Evolutionary conservation across 1,284 basidiomycete genomes (phyloP), one percentile per base, ranked within the genome.

Genomic region (Malassezia cuniculi): DNA sequence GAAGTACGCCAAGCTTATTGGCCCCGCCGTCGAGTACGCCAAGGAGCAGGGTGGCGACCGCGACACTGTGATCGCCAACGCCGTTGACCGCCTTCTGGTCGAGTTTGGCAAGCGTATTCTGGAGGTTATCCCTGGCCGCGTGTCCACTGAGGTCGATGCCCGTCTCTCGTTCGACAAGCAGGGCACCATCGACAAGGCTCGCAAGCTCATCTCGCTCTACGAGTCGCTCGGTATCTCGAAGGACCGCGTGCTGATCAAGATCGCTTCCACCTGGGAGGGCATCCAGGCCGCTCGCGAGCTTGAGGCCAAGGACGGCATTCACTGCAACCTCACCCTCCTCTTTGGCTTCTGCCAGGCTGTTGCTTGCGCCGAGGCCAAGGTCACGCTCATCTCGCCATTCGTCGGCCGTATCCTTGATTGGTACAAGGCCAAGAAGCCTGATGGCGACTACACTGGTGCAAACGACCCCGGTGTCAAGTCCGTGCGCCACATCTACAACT

Each of bases 301-400:
- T 60, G 90, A 99, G 76, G 70, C 33, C 29, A 47, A 77, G 54
- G 81, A 94, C 66, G 78, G 77, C 60, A 95, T 99, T 71, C 89
- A 94, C 68, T 94, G 87, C 76, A 97, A 99, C 76, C 76, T 99
- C 55, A 99, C 93, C 36, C 81, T 97, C 52, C 79, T 97, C 56
- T 99, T 99, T 73, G 89, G 93, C 57, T 95, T 99, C 72, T 81
- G 75, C 40, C 90, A 97, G 74, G 90, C 93, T 46, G 90, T 99
- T 62, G 93, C 93, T 34, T 94, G 87, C 69, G 90, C 90, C 53
- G 93, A 97, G 74, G 90, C 93, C 46, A 79, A 80, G 54, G 89
- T 95, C 52, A 97, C 93, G 57, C 78, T 99, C 69, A 95, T 97
- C 73, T 95, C 89, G 48, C 93, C 90, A 43, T 97, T 99, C 73